Conservation (phyloP, 1,284 basidiomycete genomes). For the Cutaneotrichosporon dermatis region DNA sequence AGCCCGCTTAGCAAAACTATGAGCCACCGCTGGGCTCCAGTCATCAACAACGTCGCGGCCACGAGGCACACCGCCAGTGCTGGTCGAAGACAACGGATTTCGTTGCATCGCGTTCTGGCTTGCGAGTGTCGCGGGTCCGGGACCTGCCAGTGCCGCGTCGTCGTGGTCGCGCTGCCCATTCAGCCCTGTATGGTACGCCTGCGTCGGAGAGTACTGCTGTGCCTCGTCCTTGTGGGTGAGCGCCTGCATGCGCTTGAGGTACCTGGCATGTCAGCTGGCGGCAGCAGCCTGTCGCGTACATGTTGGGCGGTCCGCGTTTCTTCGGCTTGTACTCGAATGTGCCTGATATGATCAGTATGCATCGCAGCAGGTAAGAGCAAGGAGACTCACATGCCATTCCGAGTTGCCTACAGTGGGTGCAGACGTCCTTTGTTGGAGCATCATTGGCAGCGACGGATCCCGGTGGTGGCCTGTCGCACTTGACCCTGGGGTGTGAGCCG, state of each 20-base stretch:
- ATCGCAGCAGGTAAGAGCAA: not conserved
- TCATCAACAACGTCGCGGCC: too few relatives aligned
- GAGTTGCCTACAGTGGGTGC: conserved; percentile 66
- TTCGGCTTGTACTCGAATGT: conserved; percentile 88
- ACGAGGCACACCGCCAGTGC: not conserved
- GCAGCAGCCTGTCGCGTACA: conserved; percentile 52
- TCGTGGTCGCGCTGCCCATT: not conserved
- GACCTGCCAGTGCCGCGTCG: conserved; percentile 6
- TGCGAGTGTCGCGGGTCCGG: conserved; percentile 21
- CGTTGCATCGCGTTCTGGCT: conserved; percentile 15
- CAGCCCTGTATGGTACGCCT: not conserved
- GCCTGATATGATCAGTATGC: conserved; percentile 25
- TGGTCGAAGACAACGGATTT: not conserved
- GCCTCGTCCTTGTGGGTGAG: conserved; percentile 5
- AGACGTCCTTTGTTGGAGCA: conserved; percentile 27
- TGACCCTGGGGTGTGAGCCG: conserved; percentile 30
- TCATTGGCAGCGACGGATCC: conserved; percentile 12
- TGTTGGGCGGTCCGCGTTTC: conserved; percentile 81
- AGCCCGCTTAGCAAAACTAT: too few relatives aligned
- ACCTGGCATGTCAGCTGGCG: conserved; percentile 8
- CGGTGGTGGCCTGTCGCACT: conserved; percentile 44
- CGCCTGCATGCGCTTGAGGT: conserved; percentile 24
- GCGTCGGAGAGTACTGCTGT: not conserved
- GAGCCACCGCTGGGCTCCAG: too few relatives aligned
- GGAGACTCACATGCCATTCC: conserved; percentile 62